A percentile compares a stretch with the other conserved stretches of the same genome.
These are phyloP conservation scores for Marvania coccoides DNA, from an alignment of 139 green algal species.

Conservation along the genomic window DNA sequence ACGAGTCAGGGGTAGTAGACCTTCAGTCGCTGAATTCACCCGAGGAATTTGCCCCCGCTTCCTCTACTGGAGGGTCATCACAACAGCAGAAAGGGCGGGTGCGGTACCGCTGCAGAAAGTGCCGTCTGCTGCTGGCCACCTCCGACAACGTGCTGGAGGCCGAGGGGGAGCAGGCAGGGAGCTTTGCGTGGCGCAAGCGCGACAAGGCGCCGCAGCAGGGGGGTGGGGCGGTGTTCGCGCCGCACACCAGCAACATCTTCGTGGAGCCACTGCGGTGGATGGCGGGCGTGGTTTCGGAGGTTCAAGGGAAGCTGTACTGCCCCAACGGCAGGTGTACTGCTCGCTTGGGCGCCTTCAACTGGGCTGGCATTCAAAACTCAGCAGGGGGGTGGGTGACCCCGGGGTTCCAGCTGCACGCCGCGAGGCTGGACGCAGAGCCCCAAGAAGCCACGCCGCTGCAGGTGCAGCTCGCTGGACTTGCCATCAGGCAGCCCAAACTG, in stretches of 20 bases:
- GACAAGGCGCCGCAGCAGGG: constrained; percentile 9
- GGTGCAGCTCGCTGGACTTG: not conserved
- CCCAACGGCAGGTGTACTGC: constrained; percentile 44
- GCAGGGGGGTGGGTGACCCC: constrained; percentile 56
- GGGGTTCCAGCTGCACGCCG: constrained; percentile 63
- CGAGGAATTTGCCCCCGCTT: no score
- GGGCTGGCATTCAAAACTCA: constrained; percentile 52
- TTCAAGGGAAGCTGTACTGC: constrained; percentile 84
- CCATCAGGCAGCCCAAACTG: constrained; percentile 1
- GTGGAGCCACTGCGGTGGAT: constrained; percentile 80
- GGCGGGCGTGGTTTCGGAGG: constrained; percentile 30
- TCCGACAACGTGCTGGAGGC: constrained; percentile 47
- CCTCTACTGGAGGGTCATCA: no score
- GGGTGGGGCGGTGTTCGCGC: not conserved
- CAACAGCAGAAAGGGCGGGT: not conserved
- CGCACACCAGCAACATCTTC: constrained; percentile 42
- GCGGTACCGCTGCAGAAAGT: constrained; percentile 73
- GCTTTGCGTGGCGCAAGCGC: constrained; percentile 28
- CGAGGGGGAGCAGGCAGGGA: constrained; percentile 29
- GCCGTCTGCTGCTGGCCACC: constrained; percentile 54
- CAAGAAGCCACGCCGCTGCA: not conserved
- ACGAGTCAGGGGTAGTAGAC: constrained; percentile 43
- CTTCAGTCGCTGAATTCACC: constrained; percentile 21
- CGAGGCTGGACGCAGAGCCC: constrained; percentile 40
- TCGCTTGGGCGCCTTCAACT: constrained; percentile 77